phyloP scores from a whole-genome alignment of 495 filamentous ascomycete species.

The Trichoderma erinaceum region DNA sequence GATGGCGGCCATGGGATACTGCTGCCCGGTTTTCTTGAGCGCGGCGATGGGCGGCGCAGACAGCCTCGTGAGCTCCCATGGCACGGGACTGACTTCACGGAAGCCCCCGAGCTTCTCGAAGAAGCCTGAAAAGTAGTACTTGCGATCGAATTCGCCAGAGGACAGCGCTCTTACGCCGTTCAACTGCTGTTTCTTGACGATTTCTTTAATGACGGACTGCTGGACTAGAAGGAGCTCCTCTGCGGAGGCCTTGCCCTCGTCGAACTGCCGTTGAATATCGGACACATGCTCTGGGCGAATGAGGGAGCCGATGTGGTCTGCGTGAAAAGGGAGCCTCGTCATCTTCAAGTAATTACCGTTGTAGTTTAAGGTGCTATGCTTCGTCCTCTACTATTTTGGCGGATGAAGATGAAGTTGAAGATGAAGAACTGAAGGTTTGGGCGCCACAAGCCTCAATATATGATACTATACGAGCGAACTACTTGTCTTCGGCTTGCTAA shows the following conservation, averaged over 20 bases:
- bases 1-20: conserved; percentile 66
- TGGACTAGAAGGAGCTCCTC: conserved; percentile 49
- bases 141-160: conserved; percentile 50
- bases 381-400: not conserved
- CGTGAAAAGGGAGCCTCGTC: conserved; percentile 58
- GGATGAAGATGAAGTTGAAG: not conserved
- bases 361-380: not conserved
- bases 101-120: conserved; percentile 70
- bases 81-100: conserved; percentile 47
- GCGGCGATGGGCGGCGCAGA: conserved; percentile 78
- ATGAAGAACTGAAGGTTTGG: not conserved
- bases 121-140: conserved; percentile 68
- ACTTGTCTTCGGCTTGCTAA: not conserved
- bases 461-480: not conserved
- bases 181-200: conserved; percentile 59
- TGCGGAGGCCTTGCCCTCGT: conserved; percentile 18
- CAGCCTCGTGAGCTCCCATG: conserved; percentile 57
- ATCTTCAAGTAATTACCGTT: not conserved
- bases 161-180: conserved; percentile 63
- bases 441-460: conserved; percentile 2
- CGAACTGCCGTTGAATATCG: conserved; percentile 39
- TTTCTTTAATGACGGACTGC: conserved; percentile 59
- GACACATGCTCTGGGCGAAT: conserved; percentile 59
- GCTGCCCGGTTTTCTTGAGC: conserved; percentile 51
- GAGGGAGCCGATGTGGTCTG: conserved; percentile 79